Evolutionary conservation across 768 basidiomycete genomes (phyloP), one percentile per base, ranked within the genome.

Genomic region (Sarcomyxa edulis): DNA sequence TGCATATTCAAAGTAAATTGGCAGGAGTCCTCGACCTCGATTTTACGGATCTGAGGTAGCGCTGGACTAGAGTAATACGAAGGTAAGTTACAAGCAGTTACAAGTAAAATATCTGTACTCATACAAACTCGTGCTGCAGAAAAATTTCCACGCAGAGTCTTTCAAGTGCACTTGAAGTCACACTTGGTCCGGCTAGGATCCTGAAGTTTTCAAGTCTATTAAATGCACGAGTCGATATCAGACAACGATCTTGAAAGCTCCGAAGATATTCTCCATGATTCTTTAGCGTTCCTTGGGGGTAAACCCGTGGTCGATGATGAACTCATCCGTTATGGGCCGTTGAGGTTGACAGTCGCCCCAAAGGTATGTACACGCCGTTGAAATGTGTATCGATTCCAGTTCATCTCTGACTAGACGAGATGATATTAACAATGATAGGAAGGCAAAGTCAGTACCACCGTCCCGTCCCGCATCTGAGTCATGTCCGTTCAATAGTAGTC

Each of bases 231-330:
- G n/a, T n/a, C n/a, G n/a, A n/a, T n/a, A n/a, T n/a, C n/a, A n/a
- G n/a, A 33, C 32, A 18, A 33, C 11, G 32, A 33, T 14, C 15
- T 35, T 14, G 44, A 57, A 21, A 57, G 60, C 20, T 43, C 55
- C 14, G 75, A 76, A 47, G 78, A 79, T 44, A 72, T 79, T 39
- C 50, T 78, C 7, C 66, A 60, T 35, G 78, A 80, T 40, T 60
- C 72, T 4, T 61, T 79, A 4, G 61, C 59, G 32, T 70, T 79
- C 42, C 55, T 79, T n/a, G 72, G 70, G 4, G 72, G 59, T 14
- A 59, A 66, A 31, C 56, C 55, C 29, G 61, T 67, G 1, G 46
- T 64, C 9, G 71, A 75, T 30, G 60, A 71, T 35, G 66, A 59
- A 24, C 38, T 58, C 21, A 68, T 81, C 33, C 51, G 45, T 23